Percentiles rank a stretch among this genome's conserved stretches.
Conservation (phyloP, 441 rosid genomes). For the Erysimum cheiri region DNA sequence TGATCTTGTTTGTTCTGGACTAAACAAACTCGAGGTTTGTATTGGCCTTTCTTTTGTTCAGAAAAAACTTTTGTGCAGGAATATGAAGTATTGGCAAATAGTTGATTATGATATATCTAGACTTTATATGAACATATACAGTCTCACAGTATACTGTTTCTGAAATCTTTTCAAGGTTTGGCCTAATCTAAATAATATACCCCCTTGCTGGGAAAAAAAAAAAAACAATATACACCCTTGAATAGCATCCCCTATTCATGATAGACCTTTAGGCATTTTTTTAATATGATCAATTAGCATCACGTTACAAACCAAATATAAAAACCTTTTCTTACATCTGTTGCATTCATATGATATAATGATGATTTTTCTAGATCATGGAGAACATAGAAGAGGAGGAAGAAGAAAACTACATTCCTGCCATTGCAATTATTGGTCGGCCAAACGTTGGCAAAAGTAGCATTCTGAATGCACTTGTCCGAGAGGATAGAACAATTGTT, state of each 20-base stretch:
- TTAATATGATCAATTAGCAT: conserved; percentile 3
- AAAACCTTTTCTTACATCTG: conserved; percentile 3
- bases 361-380: conserved; percentile 47
- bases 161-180: conserved; percentile 6
- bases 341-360: background rate
- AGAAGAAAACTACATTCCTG: conserved; percentile 75
- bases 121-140: background rate
- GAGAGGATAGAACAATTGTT: conserved; percentile 97
- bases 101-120: conserved; percentile 11
- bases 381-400: conserved; percentile 60
- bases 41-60: background rate
- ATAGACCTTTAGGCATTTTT: conserved; percentile 12
- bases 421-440: conserved; percentile 93
- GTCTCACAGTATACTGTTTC: background rate
- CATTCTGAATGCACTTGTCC: conserved; percentile 93
- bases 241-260: conserved; percentile 4
- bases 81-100: background rate
- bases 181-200: background rate
- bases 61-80: background rate
- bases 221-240: background rate
- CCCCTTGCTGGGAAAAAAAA: background rate
- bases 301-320: conserved; percentile 8
- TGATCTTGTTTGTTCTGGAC: conserved; percentile 80
- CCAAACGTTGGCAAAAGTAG: conserved; percentile 99
- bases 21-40: conserved; percentile 76